A percentile compares a stretch with the other conserved stretches of the same genome.
phyloP scores from a whole-genome alignment of 192 early-diverging fungal species.

The Cladochytrium replicatum region DNA sequence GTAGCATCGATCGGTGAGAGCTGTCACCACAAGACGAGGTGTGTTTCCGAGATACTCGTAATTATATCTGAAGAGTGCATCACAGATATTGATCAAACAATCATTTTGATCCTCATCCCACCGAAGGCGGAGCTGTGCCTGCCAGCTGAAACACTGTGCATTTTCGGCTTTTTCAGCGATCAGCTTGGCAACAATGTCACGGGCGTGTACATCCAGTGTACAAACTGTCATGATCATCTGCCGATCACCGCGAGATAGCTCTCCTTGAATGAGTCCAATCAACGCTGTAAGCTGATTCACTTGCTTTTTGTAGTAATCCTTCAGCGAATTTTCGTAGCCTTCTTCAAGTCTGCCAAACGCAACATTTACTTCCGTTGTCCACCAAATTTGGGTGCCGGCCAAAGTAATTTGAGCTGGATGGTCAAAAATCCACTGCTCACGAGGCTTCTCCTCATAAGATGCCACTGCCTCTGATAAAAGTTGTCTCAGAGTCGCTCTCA shows the following conservation, averaged over 20 bases:
- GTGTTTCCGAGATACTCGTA: constrained; percentile 60
- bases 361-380: constrained; percentile 60
- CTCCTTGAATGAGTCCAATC: constrained; percentile 53
- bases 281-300: constrained; percentile 54
- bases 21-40: constrained; percentile 52
- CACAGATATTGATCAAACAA: constrained; percentile 60
- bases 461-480: constrained; percentile 46
- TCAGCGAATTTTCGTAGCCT: constrained; percentile 57
- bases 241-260: constrained; percentile 37
- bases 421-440: constrained; percentile 64
- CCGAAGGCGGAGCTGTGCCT: constrained; percentile 46
- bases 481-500: constrained; percentile 43
- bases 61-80: constrained; percentile 50
- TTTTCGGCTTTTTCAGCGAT: constrained; percentile 56
- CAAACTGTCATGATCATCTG: constrained; percentile 64
- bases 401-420: constrained; percentile 54
- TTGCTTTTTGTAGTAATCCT: constrained; percentile 65
- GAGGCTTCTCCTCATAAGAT: constrained; percentile 56
- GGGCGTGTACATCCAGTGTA: constrained; percentile 56
- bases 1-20: constrained; percentile 57
- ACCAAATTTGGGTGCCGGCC: constrained; percentile 57
- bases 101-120: constrained; percentile 54
- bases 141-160: constrained; percentile 57
- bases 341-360: constrained; percentile 52
- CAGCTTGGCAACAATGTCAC: constrained; percentile 57